A percentile compares a stretch with the other conserved stretches of the same genome.
These are phyloP conservation scores for Eucalyptus tenuipes DNA, from an alignment of 345 rosid genomes.

Conservation along the genomic window DNA sequence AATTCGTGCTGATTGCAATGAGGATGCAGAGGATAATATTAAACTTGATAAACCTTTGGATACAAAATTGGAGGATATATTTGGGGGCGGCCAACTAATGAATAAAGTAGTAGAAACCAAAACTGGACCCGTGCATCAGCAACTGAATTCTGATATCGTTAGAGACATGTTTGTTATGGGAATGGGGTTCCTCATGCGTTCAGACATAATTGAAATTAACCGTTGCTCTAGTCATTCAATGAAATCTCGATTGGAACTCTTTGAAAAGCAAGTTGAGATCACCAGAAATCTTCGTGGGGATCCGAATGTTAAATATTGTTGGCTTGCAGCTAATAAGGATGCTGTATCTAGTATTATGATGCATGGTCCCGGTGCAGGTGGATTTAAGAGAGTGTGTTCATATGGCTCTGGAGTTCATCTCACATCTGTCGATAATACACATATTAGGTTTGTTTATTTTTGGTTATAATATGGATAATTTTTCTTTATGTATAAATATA, in stretches of 20 bases:
- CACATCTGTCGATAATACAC: slow-evolving; percentile 10
- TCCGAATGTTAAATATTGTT: slow-evolving; percentile 30
- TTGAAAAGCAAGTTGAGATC: slow-evolving; percentile 29
- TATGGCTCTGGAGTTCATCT: slow-evolving; percentile 25
- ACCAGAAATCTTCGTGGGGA: slow-evolving; percentile 20
- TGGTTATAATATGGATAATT: background rate
- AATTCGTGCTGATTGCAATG: background rate
- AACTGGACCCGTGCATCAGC: background rate
- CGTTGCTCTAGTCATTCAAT: slow-evolving; percentile 2
- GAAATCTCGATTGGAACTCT: slow-evolving; percentile 14
- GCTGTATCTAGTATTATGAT: slow-evolving; percentile 2
- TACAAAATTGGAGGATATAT: background rate
- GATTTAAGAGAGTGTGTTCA: slow-evolving; percentile 7
- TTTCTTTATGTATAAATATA: background rate
- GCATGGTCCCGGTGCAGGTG: slow-evolving; percentile 21
- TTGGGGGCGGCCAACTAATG: background rate
- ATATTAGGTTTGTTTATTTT: background rate
- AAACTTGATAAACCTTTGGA: background rate
- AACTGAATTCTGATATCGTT: slow-evolving; percentile 1
- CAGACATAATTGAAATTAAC: slow-evolving; percentile 6
- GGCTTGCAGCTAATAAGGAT: slow-evolving; percentile 25
- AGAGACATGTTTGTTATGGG: slow-evolving; percentile 9
- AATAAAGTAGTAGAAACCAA: background rate
- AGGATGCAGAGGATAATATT: background rate
- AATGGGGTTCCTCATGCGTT: background rate